Percentiles rank a stretch among this genome's conserved stretches.
phyloP scores from a whole-genome alignment of 495 filamentous ascomycete species.

The Aspergillus nanangensis region DNA sequence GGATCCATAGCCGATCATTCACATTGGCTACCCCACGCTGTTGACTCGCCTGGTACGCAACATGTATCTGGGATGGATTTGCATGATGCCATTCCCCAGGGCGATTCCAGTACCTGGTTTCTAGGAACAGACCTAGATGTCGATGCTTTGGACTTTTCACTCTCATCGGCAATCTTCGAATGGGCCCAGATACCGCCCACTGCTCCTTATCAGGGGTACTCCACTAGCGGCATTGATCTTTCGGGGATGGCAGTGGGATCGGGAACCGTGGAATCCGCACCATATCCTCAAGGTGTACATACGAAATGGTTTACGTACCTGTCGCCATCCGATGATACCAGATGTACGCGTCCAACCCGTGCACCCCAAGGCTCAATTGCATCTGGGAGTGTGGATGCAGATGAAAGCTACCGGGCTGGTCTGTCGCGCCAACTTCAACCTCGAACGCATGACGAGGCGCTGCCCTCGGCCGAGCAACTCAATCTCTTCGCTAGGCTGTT shows the following conservation, averaged over 20 bases:
- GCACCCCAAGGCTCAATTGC: neutral
- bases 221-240: too few species aligned
- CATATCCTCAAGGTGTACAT: neutral
- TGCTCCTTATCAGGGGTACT: neutral
- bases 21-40: neutral
- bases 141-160: slow-evolving; percentile 17
- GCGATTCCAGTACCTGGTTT: slow-evolving; percentile 17
- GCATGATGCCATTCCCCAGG: slow-evolving; percentile 1
- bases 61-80: slow-evolving; percentile 3
- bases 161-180: slow-evolving; percentile 21
- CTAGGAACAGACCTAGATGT: slow-evolving; percentile 23
- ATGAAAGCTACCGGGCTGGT: slow-evolving; percentile 20
- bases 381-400: slow-evolving; percentile 14
- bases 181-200: slow-evolving; percentile 18
- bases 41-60: neutral
- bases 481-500: slow-evolving; percentile 28
- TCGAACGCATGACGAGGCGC: slow-evolving; percentile 19
- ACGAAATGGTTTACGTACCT: slow-evolving; percentile 18
- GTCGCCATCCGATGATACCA: neutral
- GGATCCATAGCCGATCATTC: neutral
- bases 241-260: too few species aligned
- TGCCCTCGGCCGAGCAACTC: slow-evolving; percentile 20
- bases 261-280: too few species aligned
- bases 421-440: slow-evolving; percentile 22
- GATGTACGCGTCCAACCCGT: neutral